Conservation (phyloP, 345 rosid species). For the Lumnitzera racemosa region DNA sequence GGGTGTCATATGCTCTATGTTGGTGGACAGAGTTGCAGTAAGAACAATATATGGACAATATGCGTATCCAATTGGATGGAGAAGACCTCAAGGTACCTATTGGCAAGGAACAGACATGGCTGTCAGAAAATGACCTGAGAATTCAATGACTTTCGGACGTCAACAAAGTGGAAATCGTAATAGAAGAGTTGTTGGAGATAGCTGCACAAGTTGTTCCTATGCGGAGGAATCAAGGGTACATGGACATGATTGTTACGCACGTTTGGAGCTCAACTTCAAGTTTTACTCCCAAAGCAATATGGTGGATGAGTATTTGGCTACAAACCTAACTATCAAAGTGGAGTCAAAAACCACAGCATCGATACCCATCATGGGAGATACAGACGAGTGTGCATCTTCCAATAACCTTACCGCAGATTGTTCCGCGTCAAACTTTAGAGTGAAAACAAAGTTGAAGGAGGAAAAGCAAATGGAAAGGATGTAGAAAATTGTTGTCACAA, state of each 20-base stretch:
- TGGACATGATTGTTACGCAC: slow-evolving; percentile 15
- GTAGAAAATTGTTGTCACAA: too few relatives aligned
- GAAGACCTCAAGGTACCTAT: slow-evolving; percentile 1
- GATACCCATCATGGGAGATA: slow-evolving; percentile 19
- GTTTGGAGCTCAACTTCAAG: slow-evolving; percentile 18
- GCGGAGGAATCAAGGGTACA: slow-evolving; percentile 10
- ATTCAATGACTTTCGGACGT: slow-evolving; percentile 8
- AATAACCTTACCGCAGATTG: slow-evolving; percentile 8
- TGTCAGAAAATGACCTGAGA: slow-evolving; percentile 8
- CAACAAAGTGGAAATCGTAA: slow-evolving; percentile 7
- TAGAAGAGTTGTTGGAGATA: slow-evolving; percentile 6
- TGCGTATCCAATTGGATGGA: slow-evolving; percentile 6
- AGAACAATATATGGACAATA: slow-evolving; percentile 8
- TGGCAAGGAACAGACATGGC: slow-evolving; percentile 7
- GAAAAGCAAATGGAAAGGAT: too few relatives aligned
- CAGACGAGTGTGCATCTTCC: slow-evolving; percentile 9
- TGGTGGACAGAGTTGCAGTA: not conserved
- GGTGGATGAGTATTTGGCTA: slow-evolving; percentile 13
- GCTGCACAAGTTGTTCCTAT: slow-evolving; percentile 10
- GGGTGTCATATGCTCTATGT: too few relatives aligned
- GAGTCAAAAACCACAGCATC: slow-evolving; percentile 6
- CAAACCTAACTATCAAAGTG: slow-evolving; percentile 6
- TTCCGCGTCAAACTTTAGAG: not conserved
- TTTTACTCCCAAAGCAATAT: slow-evolving; percentile 8
- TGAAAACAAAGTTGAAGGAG: too few relatives aligned